Percentiles rank a stretch among this genome's conserved stretches.
Conservation (phyloP, 805 yeast species). For the Saccharomycopsis amapae region DNA sequence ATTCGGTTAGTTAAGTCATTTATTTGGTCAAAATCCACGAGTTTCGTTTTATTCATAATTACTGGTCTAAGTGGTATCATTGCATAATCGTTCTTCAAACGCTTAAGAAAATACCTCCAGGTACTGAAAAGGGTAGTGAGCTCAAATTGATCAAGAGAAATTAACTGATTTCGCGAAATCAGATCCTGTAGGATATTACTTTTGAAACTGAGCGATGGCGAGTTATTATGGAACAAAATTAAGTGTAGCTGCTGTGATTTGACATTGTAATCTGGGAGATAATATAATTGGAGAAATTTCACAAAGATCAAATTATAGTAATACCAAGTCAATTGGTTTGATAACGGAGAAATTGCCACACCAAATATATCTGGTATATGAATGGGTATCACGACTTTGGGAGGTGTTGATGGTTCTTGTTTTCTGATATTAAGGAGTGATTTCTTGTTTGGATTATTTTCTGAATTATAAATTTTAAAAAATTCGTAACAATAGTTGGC, state of each 20-base stretch:
- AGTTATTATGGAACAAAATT: slow-evolving; percentile 16
- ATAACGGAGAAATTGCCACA: slow-evolving; percentile 24
- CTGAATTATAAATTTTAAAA: slow-evolving; percentile 41
- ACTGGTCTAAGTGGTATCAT: slow-evolving; percentile 6
- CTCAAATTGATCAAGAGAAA: slow-evolving; percentile 52
- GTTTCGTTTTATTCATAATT: background rate
- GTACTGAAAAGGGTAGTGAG: slow-evolving; percentile 43
- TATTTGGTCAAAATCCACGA: background rate
- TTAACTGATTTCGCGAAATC: slow-evolving; percentile 41
- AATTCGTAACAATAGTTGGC: slow-evolving; percentile 64
- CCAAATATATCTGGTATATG: slow-evolving; percentile 31
- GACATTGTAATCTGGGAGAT: background rate
- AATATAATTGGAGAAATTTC: slow-evolving; percentile 16
- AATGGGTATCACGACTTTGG: slow-evolving; percentile 37
- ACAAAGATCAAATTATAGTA: slow-evolving; percentile 19
- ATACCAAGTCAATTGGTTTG: slow-evolving; percentile 24
- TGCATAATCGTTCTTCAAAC: slow-evolving; percentile 20
- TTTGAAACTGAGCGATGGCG: slow-evolving; percentile 5
- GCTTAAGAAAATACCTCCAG: slow-evolving; percentile 39
- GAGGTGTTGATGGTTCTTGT: slow-evolving; percentile 13
- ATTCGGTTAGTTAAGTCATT: slow-evolving; percentile 31
- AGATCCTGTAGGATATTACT: slow-evolving; percentile 27
- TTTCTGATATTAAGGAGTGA: slow-evolving; percentile 41
- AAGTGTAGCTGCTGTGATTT: slow-evolving; percentile 4
- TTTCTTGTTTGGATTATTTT: slow-evolving; percentile 39